phyloP scores from a whole-genome alignment of 768 basidiomycete genomes.

The Kondoa malvinella region DNA sequence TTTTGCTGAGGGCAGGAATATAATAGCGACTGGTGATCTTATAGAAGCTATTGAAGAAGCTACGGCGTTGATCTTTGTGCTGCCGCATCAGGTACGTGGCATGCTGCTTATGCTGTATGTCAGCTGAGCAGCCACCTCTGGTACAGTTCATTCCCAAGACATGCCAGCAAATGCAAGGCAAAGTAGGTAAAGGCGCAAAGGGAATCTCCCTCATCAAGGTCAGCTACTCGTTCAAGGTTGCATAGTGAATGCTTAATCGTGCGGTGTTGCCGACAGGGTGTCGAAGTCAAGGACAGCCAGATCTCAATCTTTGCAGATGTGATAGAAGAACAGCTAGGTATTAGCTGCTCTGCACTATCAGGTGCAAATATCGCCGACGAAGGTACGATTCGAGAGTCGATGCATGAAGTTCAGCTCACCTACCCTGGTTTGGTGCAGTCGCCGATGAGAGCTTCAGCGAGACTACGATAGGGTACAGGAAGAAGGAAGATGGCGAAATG shows the following conservation, averaged over 20 bases:
- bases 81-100: constrained; percentile 35
- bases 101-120: neutral
- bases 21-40: constrained; percentile 35
- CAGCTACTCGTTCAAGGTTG: constrained; percentile 3
- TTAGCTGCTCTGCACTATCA: constrained; percentile 35
- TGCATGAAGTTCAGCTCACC: neutral
- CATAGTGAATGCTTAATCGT: neutral
- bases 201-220: constrained; percentile 38
- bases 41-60: constrained; percentile 34
- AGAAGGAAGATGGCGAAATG: constrained; percentile 31
- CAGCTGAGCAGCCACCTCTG: neutral
- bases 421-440: too few species aligned
- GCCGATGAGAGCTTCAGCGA: constrained; percentile 36
- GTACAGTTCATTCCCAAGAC: constrained; percentile 33
- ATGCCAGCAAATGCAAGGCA: constrained; percentile 34
- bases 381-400: constrained; percentile 18
- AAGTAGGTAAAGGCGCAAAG: constrained; percentile 30
- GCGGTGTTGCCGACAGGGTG: constrained; percentile 30
- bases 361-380: constrained; percentile 40
- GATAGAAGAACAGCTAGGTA: constrained; percentile 33
- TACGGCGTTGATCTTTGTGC: constrained; percentile 37
- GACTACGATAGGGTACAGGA: constrained; percentile 38
- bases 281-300: constrained; percentile 33
- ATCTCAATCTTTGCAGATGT: constrained; percentile 37
- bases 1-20: too few species aligned